phyloP scores from a whole-genome alignment of 441 rosid genomes.

The Erodium trifolium region DNA sequence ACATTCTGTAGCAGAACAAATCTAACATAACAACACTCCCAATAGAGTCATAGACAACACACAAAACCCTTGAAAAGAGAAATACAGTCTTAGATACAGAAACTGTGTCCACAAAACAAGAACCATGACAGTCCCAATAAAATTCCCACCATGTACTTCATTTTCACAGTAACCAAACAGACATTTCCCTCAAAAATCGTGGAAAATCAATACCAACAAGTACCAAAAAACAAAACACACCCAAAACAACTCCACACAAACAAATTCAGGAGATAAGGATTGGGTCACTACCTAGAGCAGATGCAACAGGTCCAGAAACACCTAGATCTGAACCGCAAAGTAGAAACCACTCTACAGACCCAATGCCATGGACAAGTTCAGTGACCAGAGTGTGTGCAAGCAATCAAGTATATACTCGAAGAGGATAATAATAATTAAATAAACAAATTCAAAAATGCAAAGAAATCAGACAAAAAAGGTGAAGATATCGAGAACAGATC shows the following conservation, averaged over 20 bases:
- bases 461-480: not conserved
- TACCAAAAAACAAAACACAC: not conserved
- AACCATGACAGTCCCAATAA: not conserved
- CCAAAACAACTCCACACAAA: not conserved
- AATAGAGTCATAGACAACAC: not conserved
- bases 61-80: not conserved
- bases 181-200: not conserved
- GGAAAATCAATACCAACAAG: not conserved
- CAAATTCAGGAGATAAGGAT: not conserved
- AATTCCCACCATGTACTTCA: not conserved
- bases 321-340: not conserved
- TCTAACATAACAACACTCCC: not conserved
- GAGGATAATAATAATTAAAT: too few relatives aligned
- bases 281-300: not conserved
- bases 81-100: not conserved
- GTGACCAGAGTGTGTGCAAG: not conserved
- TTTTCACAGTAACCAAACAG: conserved; percentile 4
- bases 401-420: not conserved
- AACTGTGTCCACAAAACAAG: not conserved
- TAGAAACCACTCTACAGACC: not conserved
- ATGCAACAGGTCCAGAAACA: not conserved
- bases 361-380: not conserved
- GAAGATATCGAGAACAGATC: conserved; percentile 3
- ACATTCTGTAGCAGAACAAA: not conserved
- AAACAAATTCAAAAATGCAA: not conserved